Evolutionary conservation across 2,329 filamentous ascomycete species (phyloP), one percentile per base, ranked within the genome.

Genomic region (Sporothrix globosa): DNA sequence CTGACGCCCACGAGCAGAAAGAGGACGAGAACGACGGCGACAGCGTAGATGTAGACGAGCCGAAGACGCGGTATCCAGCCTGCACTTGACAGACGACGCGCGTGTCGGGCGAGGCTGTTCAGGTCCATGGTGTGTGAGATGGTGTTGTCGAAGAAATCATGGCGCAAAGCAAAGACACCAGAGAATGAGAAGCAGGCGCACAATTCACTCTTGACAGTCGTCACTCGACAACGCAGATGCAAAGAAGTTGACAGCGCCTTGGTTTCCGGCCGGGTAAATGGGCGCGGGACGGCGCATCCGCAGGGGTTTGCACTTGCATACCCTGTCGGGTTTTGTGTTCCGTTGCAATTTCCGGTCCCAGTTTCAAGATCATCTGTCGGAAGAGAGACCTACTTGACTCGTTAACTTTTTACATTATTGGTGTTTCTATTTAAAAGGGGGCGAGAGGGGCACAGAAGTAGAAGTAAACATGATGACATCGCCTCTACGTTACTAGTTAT

Each of bases 381-480:
- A 7, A 34, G 34, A 34, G 5, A 34, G 34, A 34, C 34, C 5
- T 4, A 34, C 5, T 4, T 34, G 34, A 9, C 5, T 34, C 5
- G 34, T 34, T 9, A 6, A 7, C 34, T 34, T 34, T 34, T 34
- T 9, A 34, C 34, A 34, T 34, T n/a, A n/a, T n/a, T n/a, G n/a
- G n/a, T n/a, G n/a, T n/a, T n/a, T n/a, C n/a, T n/a, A n/a, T n/a
- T n/a, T n/a, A n/a, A n/a, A n/a, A n/a, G n/a, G n/a, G n/a, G n/a
- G n/a, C n/a, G n/a, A n/a, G n/a, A n/a, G 34, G 34, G 34, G 34
- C 34, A 34, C 30, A 5, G 30, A 60, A 60, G 34, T 2, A 44
- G 14, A 66, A 52, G 63, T 52, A 50, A 39, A 66, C 24, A 52
- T 4, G 44, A 24, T 66, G 50, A 66, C 46, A 39, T 66, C 52